Base-by-base conservation (phyloP, 768 basidiomycete species). In the Strobilomyces dryophilus region DNA sequence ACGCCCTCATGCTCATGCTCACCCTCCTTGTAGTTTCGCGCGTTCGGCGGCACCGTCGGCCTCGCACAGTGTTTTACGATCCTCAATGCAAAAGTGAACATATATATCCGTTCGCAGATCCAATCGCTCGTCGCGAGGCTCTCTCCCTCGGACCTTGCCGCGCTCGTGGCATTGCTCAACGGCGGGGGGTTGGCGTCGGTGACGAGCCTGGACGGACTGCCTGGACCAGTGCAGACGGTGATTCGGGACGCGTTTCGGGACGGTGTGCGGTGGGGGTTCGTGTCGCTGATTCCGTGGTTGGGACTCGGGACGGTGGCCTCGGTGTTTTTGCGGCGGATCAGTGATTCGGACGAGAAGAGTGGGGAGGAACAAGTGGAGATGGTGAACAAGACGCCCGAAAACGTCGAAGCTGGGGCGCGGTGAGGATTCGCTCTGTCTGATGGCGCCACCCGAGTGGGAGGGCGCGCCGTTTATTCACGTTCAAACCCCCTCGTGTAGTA, bases 21-120 rank as follows among this genome's bases (percentile, higher is more conserved):
- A 24, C 14, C 4, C 12, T 5, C 17, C 9, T 31, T 5, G 0
- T 56, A 80, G 78, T 76, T 75, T 66, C 72, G 76, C 15, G 63
- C 74, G 1, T 64, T 79, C 36, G 80, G 80, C n/a, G 80, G 80
- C 9, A 80, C 78, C 0, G 61, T 79, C 36, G 79, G 80, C 21
- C 73, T 81, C 36, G 78, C 80, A 0, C 80, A 81, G 56, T 79
- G 79, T 47, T 71, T 73, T 39, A 75, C 80, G 8, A 67, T 81
- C 20, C 70, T 80, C 49, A 72, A 73, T 55, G 64, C 71, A 32
- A 77, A 72, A 62, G 78, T 77, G 27, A 63, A 64, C 27, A 26
- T 61, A 20, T 69, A 69, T 48, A 64, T 81, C 54, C 27, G 20
- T 2, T 18, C 49, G 5, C 59, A 56, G 17, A 40, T 57, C 21